These are phyloP conservation scores for Eucalyptus cloeziana DNA, from an alignment of 345 rosid genomes.

Conservation along the genomic window DNA sequence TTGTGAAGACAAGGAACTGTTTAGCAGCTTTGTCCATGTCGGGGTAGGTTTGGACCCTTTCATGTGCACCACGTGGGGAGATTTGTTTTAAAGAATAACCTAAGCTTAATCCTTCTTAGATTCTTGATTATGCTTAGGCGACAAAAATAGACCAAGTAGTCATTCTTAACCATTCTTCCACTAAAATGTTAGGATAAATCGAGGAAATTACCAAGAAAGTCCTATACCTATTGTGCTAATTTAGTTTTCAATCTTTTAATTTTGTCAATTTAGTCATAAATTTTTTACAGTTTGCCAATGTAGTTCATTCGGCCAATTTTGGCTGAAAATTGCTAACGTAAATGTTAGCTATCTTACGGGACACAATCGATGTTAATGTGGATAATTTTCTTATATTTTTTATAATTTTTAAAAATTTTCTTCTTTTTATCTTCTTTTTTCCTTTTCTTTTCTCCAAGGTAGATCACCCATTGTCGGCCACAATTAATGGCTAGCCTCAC, in stretches of 20 bases:
- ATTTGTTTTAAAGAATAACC: background rate
- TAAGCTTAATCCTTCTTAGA: background rate
- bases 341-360: background rate
- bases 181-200: background rate
- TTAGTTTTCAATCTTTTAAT: background rate
- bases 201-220: background rate
- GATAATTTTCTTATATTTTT: background rate
- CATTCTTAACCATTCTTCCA: background rate
- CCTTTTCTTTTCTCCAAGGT: background rate
- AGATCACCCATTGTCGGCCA: rapidly evolving
- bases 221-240: background rate
- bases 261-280: background rate
- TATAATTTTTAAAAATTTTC: background rate
- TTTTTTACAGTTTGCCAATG: background rate
- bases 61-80: background rate
- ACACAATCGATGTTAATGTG: background rate
- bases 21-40: background rate
- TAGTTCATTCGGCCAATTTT: too few species aligned
- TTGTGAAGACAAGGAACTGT: background rate
- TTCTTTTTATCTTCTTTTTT: background rate
- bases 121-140: background rate
- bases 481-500: background rate
- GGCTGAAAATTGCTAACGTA: background rate
- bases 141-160: background rate
- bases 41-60: background rate